These are phyloP conservation scores for Endoconidiophora polonica DNA, from an alignment of 2,329 filamentous ascomycete species.

Conservation along the genomic window DNA sequence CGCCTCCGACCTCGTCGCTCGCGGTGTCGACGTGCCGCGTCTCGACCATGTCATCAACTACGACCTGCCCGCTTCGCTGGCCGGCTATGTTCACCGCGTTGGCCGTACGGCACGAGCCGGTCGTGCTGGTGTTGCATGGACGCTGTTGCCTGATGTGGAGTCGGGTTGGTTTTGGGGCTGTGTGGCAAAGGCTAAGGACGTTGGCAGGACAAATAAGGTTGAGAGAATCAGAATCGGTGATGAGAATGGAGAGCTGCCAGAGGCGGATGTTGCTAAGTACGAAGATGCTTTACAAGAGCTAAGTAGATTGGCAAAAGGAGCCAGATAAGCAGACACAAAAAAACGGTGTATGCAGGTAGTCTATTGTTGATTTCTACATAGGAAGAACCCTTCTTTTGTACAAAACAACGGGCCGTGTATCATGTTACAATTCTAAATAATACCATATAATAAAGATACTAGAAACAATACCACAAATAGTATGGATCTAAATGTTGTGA, in stretches of 20 bases:
- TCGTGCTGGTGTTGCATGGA: conserved; percentile 64
- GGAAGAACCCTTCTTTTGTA: too few relatives aligned
- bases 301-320: conserved; percentile 36
- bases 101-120: conserved; percentile 80
- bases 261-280: conserved; percentile 31
- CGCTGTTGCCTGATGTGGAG: conserved; percentile 65
- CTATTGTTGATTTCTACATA: too few relatives aligned
- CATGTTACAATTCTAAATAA: too few relatives aligned
- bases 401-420: too few relatives aligned
- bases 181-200: conserved; percentile 44
- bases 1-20: conserved; percentile 82
- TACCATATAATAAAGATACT: too few relatives aligned
- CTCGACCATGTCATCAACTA: conserved; percentile 86
- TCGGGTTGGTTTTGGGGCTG: conserved; percentile 85
- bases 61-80: conserved; percentile 67
- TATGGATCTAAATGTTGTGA: too few relatives aligned
- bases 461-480: too few relatives aligned
- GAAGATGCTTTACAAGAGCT: conserved; percentile 44
- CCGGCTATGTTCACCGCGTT: conserved; percentile 79
- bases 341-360: too few relatives aligned
- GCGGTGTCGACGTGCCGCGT: conserved; percentile 67
- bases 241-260: conserved; percentile 25
- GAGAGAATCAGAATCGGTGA: conserved; percentile 27
- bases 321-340: too few relatives aligned
- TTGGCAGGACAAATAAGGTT: conserved; percentile 29